These are phyloP conservation scores for Chenopodium suecicum DNA, from an alignment of 148 eudicot genomes.

Conservation along the genomic window DNA sequence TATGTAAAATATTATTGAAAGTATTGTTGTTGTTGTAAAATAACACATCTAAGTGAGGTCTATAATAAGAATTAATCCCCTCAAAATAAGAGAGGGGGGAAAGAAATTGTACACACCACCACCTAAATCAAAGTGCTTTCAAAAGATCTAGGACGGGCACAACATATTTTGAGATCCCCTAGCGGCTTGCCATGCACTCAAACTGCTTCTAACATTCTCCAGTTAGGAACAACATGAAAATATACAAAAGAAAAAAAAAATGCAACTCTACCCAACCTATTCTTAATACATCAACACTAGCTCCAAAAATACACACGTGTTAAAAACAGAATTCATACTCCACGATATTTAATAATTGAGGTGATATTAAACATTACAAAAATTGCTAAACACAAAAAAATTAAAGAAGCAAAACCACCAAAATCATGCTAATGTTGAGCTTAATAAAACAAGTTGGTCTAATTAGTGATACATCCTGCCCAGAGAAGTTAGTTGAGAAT, in stretches of 20 bases:
- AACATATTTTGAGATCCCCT: background rate
- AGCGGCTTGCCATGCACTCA: background rate
- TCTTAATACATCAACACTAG: constrained; percentile 25
- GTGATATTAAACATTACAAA: too few species aligned
- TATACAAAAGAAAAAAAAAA: constrained; percentile 20
- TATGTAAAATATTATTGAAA: too few species aligned
- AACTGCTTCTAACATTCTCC: constrained; percentile 10
- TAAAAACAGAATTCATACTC: too few species aligned
- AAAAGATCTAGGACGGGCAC: constrained; percentile 8
- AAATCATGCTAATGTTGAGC: too few species aligned
- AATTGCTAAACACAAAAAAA: too few species aligned
- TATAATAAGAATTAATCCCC: constrained; percentile 6
- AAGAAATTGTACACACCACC: constrained; percentile 16
- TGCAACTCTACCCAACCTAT: constrained; percentile 25
- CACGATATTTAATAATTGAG: too few species aligned
- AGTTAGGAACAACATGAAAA: constrained; percentile 15
- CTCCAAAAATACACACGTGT: background rate
- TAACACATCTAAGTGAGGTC: too few species aligned
- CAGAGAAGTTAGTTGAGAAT: too few species aligned
- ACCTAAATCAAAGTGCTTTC: constrained; percentile 5
- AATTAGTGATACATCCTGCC: too few species aligned
- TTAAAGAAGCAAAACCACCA: too few species aligned
- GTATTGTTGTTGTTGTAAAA: too few species aligned
- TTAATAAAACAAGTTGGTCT: too few species aligned
- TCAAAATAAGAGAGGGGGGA: background rate